Conservation (phyloP, 371 early-diverging fungal genomes). For the Circinella umbellata region DNA sequence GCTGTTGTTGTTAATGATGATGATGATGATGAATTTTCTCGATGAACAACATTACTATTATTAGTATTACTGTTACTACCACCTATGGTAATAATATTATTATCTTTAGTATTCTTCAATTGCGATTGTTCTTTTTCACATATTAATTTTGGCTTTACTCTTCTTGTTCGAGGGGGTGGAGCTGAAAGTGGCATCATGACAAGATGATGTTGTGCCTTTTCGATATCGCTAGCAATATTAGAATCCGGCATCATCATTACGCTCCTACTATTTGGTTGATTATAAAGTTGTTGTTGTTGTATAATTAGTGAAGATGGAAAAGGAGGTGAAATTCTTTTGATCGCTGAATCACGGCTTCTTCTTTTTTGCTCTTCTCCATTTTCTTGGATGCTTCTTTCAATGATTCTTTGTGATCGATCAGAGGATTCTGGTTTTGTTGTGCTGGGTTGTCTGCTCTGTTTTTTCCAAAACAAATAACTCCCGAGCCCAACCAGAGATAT, state of each 20-base stretch:
- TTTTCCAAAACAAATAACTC: neutral
- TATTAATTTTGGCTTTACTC: constrained; percentile 5
- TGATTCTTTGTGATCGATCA: neutral
- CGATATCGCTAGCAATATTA: neutral
- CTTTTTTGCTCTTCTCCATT: neutral
- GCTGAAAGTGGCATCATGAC: constrained; percentile 16
- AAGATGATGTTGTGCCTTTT: constrained; percentile 11
- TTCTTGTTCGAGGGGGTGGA: constrained; percentile 9
- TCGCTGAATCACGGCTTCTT: neutral
- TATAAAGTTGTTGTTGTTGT: neutral
- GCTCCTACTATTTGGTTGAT: neutral
- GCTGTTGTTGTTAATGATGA: too few species aligned
- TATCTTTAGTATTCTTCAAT: neutral
- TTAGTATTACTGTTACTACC: too few species aligned
- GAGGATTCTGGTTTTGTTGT: neutral
- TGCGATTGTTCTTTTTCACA: neutral
- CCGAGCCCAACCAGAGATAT: neutral
- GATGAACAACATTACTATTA: too few species aligned
- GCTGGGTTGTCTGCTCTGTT: neutral
- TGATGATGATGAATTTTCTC: too few species aligned
- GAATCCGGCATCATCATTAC: neutral
- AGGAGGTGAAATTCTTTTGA: neutral
- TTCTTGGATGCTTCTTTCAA: neutral
- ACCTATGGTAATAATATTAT: neutral
- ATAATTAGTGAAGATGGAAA: constrained; percentile 5